phyloP scores from a whole-genome alignment of 2,329 filamentous ascomycete species.

The Aureobasidium subglaciale region DNA sequence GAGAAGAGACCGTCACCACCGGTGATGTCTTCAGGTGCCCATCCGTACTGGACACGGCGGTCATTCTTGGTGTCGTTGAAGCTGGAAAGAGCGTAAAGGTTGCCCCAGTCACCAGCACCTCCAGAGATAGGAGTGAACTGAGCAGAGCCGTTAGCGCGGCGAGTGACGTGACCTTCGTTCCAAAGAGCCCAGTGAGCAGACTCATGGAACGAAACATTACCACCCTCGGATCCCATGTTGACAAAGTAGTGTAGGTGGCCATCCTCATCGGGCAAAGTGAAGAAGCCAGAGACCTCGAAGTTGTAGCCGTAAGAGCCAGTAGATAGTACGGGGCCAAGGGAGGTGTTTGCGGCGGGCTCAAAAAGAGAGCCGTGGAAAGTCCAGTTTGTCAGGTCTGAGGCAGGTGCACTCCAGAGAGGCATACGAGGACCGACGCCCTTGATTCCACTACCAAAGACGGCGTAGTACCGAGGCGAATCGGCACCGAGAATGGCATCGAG shows the following conservation, averaged over 20 bases:
- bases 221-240: slow-evolving; percentile 38
- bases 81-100: slow-evolving; percentile 39
- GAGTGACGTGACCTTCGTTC: slow-evolving; percentile 38
- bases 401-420: slow-evolving; percentile 40
- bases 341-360: slow-evolving; percentile 37
- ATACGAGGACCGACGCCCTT: slow-evolving; percentile 41
- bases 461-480: slow-evolving; percentile 38
- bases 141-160: slow-evolving; percentile 38
- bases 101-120: slow-evolving; percentile 38
- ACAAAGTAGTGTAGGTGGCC: slow-evolving; percentile 39
- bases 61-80: slow-evolving; percentile 45
- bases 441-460: slow-evolving; percentile 41
- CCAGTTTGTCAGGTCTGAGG: slow-evolving; percentile 39
- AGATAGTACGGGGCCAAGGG: slow-evolving; percentile 35
- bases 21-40: slow-evolving; percentile 38
- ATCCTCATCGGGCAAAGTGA: slow-evolving; percentile 37
- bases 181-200: slow-evolving; percentile 39
- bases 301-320: slow-evolving; percentile 43
- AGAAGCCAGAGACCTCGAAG: slow-evolving; percentile 44
- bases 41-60: slow-evolving; percentile 42
- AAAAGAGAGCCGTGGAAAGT: slow-evolving; percentile 41
- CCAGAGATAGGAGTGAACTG: slow-evolving; percentile 39
- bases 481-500: slow-evolving; percentile 37
- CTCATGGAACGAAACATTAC: slow-evolving; percentile 36
- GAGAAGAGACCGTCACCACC: slow-evolving; percentile 33